Percentiles rank a stretch among this genome's conserved stretches.
Conservation (phyloP, 2,329 filamentous ascomycete genomes). For the Arthroderma uncinatum region DNA sequence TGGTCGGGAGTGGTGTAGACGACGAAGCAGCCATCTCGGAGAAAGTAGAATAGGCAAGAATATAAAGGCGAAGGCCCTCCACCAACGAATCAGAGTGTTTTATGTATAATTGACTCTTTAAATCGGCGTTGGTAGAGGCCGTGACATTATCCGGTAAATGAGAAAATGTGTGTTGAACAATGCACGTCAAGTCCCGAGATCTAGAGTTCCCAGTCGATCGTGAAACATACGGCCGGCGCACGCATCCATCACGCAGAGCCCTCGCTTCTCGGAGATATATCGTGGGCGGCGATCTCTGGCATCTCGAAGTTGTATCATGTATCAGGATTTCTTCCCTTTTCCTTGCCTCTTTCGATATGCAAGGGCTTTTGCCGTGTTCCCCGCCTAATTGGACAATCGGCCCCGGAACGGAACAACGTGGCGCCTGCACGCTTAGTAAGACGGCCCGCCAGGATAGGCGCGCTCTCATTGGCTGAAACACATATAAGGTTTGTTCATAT, state of each 20-base stretch:
- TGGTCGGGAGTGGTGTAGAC: slow-evolving; percentile 4
- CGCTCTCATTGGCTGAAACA: neutral
- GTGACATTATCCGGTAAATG: neutral
- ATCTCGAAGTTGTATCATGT: neutral
- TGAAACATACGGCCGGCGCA: neutral
- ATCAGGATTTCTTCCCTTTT: neutral
- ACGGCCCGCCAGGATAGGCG: neutral
- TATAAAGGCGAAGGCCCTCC: neutral
- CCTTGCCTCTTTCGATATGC: neutral
- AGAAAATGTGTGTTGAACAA: neutral
- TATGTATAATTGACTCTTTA: neutral
- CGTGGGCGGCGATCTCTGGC: neutral
- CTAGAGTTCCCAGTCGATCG: neutral
- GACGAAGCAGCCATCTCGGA: slow-evolving; percentile 8
- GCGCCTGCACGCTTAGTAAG: neutral
- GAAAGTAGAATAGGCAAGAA: neutral
- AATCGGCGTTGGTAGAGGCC: neutral
- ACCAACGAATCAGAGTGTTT: neutral
- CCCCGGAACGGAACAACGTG: neutral
- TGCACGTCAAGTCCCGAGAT: neutral
- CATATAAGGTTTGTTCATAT: neutral
- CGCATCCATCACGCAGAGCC: neutral
- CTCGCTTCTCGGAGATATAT: neutral
- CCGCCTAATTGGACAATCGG: neutral
- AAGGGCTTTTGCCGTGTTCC: slow-evolving; percentile 1